Evolutionary conservation across 148 eudicot genomes (phyloP).

Genomic region (Cornus florida): DNA sequence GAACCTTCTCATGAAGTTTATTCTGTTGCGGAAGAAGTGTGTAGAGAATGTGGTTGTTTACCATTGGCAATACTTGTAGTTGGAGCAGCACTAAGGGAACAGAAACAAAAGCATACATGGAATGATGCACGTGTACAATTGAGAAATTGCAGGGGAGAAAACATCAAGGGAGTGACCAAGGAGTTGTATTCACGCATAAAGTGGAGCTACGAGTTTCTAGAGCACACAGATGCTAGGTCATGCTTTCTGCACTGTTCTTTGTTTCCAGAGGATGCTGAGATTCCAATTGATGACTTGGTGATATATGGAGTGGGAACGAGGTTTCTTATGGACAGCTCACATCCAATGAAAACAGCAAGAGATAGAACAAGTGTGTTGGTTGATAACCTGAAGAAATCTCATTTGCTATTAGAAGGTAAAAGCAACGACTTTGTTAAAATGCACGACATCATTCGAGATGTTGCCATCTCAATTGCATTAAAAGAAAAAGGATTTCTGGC

Average conservation of each 20-base stretch:
- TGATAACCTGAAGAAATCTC: slow-evolving; percentile 3
- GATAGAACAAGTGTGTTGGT: not conserved
- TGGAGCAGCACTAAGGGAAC: slow-evolving; percentile 1
- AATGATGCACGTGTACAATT: not conserved
- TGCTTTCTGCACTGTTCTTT: slow-evolving; percentile 16
- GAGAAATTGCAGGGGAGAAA: too few relatives aligned
- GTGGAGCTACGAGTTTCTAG: slow-evolving; percentile 1
- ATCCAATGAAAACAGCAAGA: not conserved
- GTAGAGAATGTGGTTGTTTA: slow-evolving; percentile 10
- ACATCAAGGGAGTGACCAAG: not conserved
- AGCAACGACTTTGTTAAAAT: not conserved
- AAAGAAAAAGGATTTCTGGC: slow-evolving; percentile 4
- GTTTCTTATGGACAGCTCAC: not conserved
- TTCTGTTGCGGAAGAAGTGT: not conserved
- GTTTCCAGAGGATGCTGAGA: slow-evolving; percentile 12
- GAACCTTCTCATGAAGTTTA: not conserved
- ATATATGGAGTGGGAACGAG: not conserved
- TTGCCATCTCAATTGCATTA: slow-evolving; percentile 3
- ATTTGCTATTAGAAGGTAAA: not conserved
- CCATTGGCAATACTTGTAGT: slow-evolving; percentile 11
- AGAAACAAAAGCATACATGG: not conserved
- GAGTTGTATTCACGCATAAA: not conserved
- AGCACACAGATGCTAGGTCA: not conserved
- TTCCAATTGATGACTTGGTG: not conserved
- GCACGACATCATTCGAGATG: slow-evolving; percentile 27